Evolutionary conservation across 1,139 yeast species (phyloP), one percentile per base, ranked within the genome.

Genomic region (Zygoascus sp.): DNA sequence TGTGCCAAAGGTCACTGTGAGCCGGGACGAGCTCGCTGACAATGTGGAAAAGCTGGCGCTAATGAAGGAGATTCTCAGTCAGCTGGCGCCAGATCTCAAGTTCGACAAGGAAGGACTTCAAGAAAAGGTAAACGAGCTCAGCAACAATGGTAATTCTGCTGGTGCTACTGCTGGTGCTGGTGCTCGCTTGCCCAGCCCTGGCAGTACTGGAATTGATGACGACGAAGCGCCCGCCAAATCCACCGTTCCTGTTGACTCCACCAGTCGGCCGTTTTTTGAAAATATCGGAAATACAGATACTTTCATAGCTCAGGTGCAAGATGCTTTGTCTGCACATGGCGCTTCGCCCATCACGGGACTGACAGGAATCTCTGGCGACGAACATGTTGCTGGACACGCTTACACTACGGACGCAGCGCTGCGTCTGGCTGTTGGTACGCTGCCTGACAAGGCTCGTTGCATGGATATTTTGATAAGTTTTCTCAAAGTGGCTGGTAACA

Each of bases 261-360:
- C n/a, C 16, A 35, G 30, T 9, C 23, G 20, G 13, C 25, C 46
- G 3, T 43, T 36, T 16, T 43, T 36, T 23, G 46, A 43, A 2
- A 40, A 32, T 13, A 35, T 35, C 10, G 43, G 43, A 3, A 28
- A 22, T 5, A 32, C 30, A 2, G 25, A 23, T 15, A 32, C 22
- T 13, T 44, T 44, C 15, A n/a, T 44, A 23, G 47, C 47, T n/a
- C 39, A 40, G 9, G 43, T 44, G 19, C 40, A 44, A 9, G 47
- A 38, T 10, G 17, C 39, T 25, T 13, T 44, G 20, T 32, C 43
- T 22, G 20, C 17, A 30, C 20, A 20, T 7, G 30, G 22, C 22
- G 28, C 28, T n/a, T n/a, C n/a, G 28, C n/a, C 23, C 5, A n/a
- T 22, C 10, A 17, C 13, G 8, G 44, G 32, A 9, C 32, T 16